Evolutionary conservation across 441 rosid species (phyloP), one percentile per base, ranked within the genome.

Genomic region (Brassica balearica): DNA sequence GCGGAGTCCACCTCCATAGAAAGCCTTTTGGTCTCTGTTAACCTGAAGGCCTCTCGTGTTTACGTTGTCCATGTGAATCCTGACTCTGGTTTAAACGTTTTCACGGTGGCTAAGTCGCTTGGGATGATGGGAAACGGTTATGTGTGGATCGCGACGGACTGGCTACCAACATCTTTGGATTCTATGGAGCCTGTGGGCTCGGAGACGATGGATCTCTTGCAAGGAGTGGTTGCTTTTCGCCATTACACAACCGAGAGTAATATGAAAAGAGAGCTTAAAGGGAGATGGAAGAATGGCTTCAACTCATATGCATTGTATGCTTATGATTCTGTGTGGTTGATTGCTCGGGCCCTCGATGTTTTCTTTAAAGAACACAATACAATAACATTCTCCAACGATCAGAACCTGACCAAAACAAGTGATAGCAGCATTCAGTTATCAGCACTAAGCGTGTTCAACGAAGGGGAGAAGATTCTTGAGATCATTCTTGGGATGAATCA

Each of bases 61-160:
- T 95, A 85, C 72, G 92, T 95, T 15, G 94, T 95, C 4, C 99
- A 95, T 74, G 96, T 87, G 66, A 93, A 88, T 80, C 99, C 98
- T 48, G 99, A 93, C 81, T 81, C 97, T 2, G 99, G 99, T 71
- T 76, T 95, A 63, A 32, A 80, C 25, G 64, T 95, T 60, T 95
- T 95, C 78, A 77, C 96, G 9, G 83, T 80, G 36, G 99, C 99
- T 34, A 90, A 89, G 67, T 75, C 79, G 70, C 94, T 95, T 58
- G 87, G 88, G 7, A 95, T 95, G 99, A 88, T 84, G 85, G 75
- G 34, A 67, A 64, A 53, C 12, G 89, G 96, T 53, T 95, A 95
- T 82, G 99, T 95, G 59, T 95, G 99, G 99, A 93, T 95, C 10
- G 86, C 98, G 41, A 92, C 98, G n/a, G 98, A 93, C 84, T 95